Percentiles rank a stretch among this genome's conserved stretches.
Evolutionary conservation across 495 filamentous ascomycete species (phyloP).

Genomic region (Pseudotulostoma volvatum): DNA sequence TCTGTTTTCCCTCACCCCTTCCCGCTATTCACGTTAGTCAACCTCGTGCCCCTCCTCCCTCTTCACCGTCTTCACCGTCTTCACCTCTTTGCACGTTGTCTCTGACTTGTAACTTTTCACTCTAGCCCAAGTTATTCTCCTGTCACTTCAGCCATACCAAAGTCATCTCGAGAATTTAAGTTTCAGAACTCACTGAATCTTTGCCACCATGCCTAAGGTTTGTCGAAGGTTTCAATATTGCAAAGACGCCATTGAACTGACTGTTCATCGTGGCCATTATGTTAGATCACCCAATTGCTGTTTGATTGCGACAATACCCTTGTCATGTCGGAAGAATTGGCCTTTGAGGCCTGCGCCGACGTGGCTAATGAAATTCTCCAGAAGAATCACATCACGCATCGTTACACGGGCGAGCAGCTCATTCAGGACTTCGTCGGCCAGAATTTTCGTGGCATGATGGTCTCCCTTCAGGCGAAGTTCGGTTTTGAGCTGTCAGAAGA

Average conservation of each 20-base stretch:
- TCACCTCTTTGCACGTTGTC: slow-evolving; percentile 1
- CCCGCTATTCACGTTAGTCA: neutral
- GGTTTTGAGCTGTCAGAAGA: slow-evolving; percentile 47
- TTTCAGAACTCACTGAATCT: too few relatives aligned
- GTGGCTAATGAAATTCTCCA: slow-evolving; percentile 80
- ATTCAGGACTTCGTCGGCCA: slow-evolving; percentile 85
- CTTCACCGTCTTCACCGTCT: neutral
- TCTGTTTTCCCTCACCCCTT: neutral
- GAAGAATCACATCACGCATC: slow-evolving; percentile 43
- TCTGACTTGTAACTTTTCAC: neutral
- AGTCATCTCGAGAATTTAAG: too few relatives aligned
- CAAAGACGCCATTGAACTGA: slow-evolving; percentile 4
- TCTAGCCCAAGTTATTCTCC: slow-evolving; percentile 2
- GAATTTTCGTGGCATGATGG: slow-evolving; percentile 89
- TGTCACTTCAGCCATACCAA: too few relatives aligned
- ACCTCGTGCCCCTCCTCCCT: neutral
- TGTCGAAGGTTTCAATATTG: slow-evolving; percentile 1
- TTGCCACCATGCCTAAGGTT: slow-evolving; percentile 32
- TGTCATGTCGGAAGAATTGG: slow-evolving; percentile 77
- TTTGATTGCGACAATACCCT: slow-evolving; percentile 98
- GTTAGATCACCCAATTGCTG: slow-evolving; percentile 67
- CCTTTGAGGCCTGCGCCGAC: slow-evolving; percentile 88
- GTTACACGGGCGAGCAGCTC: slow-evolving; percentile 66
- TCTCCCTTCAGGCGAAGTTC: slow-evolving; percentile 59
- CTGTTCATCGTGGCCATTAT: too few relatives aligned